These are phyloP conservation scores for Delonix regia DNA, from an alignment of 306 rosid species.

Conservation along the genomic window DNA sequence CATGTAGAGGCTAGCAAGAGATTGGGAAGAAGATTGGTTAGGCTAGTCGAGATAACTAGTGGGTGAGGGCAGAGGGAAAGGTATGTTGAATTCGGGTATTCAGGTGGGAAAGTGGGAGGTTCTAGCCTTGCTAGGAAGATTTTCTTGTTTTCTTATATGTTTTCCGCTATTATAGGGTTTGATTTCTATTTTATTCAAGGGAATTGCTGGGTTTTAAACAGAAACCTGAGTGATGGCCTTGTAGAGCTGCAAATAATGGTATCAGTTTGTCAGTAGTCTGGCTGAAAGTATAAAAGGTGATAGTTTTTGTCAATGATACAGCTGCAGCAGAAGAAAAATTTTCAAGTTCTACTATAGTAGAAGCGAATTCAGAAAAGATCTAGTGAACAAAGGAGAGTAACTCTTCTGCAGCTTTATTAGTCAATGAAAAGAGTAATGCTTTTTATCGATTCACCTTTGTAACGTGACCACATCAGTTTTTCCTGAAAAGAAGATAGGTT, in stretches of 20 bases:
- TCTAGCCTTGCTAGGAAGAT: too few relatives aligned
- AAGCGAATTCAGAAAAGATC: not conserved
- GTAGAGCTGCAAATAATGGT: not conserved
- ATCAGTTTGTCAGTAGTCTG: not conserved
- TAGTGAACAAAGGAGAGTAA: not conserved
- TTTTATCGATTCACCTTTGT: not conserved
- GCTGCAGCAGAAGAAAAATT: not conserved
- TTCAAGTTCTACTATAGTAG: not conserved
- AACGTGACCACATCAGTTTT: not conserved
- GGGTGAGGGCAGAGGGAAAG: too few relatives aligned
- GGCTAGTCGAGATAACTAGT: too few relatives aligned
- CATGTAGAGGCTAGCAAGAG: too few relatives aligned
- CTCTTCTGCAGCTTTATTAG: not conserved
- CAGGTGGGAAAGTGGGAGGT: too few relatives aligned
- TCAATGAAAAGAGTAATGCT: not conserved
- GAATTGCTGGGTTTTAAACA: too few relatives aligned
- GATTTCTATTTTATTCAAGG: too few relatives aligned
- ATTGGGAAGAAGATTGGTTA: too few relatives aligned
- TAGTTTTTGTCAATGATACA: not conserved
- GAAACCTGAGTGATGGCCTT: constrained; percentile 13
- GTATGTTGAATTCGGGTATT: too few relatives aligned
- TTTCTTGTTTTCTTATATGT: too few relatives aligned
- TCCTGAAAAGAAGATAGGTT: not conserved
- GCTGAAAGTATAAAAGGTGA: not conserved
- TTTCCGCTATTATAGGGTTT: too few relatives aligned